Evolutionary conservation across 2,329 filamentous ascomycete genomes (phyloP), one percentile per base, ranked within the genome.

Genomic region (Aspergillus neotritici): DNA sequence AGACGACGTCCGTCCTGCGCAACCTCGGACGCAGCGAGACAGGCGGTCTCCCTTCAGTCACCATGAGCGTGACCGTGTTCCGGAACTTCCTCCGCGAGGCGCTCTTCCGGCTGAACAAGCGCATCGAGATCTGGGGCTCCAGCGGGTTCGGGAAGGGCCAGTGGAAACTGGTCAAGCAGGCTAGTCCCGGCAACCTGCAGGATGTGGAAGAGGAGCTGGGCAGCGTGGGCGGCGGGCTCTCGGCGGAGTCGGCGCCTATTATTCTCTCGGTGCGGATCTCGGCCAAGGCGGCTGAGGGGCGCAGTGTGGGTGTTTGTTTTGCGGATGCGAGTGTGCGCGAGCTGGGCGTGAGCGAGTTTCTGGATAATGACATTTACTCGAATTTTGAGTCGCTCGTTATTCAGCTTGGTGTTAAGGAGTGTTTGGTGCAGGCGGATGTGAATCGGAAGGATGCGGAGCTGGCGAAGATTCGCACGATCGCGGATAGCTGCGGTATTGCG

Each of bases 291-390:
- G 79, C 79, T 0, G 91, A 97, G 64, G 87, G 85, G 5, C 79
- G 93, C 35, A 87, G 79, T 52, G 85, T 98, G 0, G 93, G 93
- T 7, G 91, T 98, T 4, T 97, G 93, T 68, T 98, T 98, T 62
- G 94, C 93, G 6, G 93, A 98, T 72, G 93, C 94, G 1, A 96
- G 88, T 53, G 91, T 97, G 17, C 79, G 93, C 40, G 93, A 98
- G 71, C 77, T 98, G 2, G 93, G 93, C 7, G 89, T 98, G 41
- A 95, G 87, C 73, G 94, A 98, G 63, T 98, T 98, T 53, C 79
- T 95, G n/a, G 93, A 98, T 74, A 98, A 97, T 61, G 93, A 98
- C 62, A 76, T 96, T 8, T 98, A 94, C 71, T 97, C 91, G 40
- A 98, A 98, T 65, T 94, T 98, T 54, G 93, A 98, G 69, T 89